Evolutionary conservation across 345 rosid species (phyloP).

Genomic region (Citrus hindsii): DNA sequence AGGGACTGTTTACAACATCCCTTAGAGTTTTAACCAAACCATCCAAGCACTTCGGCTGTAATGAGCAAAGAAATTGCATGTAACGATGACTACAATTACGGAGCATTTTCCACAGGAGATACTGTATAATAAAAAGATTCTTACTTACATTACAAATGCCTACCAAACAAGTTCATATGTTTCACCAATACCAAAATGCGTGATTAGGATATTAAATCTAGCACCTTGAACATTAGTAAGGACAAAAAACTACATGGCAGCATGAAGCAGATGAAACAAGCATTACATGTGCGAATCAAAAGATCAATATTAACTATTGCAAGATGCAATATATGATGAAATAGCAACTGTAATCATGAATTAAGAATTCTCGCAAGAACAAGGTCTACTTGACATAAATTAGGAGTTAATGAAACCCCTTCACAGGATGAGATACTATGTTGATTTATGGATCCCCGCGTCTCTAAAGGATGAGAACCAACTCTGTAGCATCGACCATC

Average conservation of each 20-base stretch:
- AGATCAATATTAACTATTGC: constrained; percentile 1
- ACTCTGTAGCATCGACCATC: too few relatives aligned
- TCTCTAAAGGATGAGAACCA: too few relatives aligned
- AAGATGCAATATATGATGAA: background rate
- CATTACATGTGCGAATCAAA: background rate
- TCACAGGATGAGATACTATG: too few relatives aligned
- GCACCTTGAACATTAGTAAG: background rate
- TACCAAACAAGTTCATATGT: constrained; percentile 11
- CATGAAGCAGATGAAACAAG: background rate
- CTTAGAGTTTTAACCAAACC: constrained; percentile 81
- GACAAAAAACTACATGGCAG: background rate
- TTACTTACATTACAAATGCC: background rate
- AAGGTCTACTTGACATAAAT: too few relatives aligned
- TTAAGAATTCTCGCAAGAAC: too few relatives aligned
- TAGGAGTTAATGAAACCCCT: too few relatives aligned
- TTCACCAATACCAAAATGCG: constrained; percentile 14
- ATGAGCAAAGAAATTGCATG: constrained; percentile 13
- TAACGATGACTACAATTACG: constrained; percentile 5
- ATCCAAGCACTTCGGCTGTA: constrained; percentile 81
- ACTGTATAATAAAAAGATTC: background rate
- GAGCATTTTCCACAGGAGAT: background rate
- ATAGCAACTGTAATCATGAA: background rate
- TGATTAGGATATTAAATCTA: background rate
- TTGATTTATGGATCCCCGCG: too few relatives aligned
- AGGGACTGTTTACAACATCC: constrained; percentile 90